Evolutionary conservation across 2,329 filamentous ascomycete genomes (phyloP).

Genomic region (Fusarium sp.): DNA sequence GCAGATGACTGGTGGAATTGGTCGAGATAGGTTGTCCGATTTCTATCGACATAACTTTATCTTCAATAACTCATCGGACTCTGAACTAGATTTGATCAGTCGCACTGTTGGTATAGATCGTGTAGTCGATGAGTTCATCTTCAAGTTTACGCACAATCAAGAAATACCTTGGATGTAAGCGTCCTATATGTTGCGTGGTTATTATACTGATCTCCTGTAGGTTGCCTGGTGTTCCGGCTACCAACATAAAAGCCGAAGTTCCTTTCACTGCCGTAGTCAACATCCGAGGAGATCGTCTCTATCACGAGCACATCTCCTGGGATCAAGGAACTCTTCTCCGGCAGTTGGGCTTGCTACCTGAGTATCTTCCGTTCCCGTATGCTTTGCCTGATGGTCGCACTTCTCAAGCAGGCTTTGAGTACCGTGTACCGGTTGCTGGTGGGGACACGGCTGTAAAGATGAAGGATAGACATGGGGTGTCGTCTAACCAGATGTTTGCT

Average conservation of each 20-base stretch:
- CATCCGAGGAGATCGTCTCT: slow-evolving; percentile 71
- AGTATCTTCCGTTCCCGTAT: slow-evolving; percentile 74
- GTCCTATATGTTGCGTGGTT: too few relatives aligned
- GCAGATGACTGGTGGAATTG: slow-evolving; percentile 74
- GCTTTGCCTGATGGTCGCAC: slow-evolving; percentile 53
- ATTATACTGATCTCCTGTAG: slow-evolving; percentile 18
- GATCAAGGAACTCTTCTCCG: slow-evolving; percentile 72
- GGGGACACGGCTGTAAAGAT: slow-evolving; percentile 50
- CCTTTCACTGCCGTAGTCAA: slow-evolving; percentile 73
- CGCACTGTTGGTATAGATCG: slow-evolving; percentile 78
- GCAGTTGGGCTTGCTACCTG: slow-evolving; percentile 65
- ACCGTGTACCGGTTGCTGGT: slow-evolving; percentile 50
- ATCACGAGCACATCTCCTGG: slow-evolving; percentile 76
- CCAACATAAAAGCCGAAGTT: slow-evolving; percentile 64
- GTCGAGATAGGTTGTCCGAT: slow-evolving; percentile 68
- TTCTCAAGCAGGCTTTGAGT: slow-evolving; percentile 47
- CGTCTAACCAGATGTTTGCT: slow-evolving; percentile 50
- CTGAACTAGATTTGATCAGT: slow-evolving; percentile 74
- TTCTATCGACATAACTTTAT: slow-evolving; percentile 83
- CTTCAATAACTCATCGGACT: slow-evolving; percentile 76
- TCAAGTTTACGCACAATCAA: slow-evolving; percentile 70
- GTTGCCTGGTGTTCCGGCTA: slow-evolving; percentile 67
- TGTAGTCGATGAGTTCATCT: slow-evolving; percentile 77
- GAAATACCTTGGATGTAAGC: slow-evolving; percentile 76
- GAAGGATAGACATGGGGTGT: slow-evolving; percentile 45